phyloP scores from a whole-genome alignment of 2,329 filamentous ascomycete species.

The Plenodomus tracheiphilus region DNA sequence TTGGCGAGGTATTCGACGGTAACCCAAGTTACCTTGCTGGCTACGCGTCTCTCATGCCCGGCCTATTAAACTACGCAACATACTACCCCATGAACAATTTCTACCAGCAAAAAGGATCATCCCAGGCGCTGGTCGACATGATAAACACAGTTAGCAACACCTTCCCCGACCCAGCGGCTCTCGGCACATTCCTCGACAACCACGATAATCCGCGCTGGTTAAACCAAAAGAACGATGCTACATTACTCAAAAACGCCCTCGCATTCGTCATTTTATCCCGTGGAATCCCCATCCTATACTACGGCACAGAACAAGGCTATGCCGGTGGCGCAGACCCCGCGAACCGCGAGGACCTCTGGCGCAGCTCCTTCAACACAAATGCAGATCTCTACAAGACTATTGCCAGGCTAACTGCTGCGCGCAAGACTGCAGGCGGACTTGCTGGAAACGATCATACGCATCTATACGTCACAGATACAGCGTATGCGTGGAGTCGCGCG shows the following conservation, averaged over 20 bases:
- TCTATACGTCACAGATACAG: slow-evolving; percentile 47
- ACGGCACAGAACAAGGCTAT: slow-evolving; percentile 46
- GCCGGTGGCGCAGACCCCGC: slow-evolving; percentile 43
- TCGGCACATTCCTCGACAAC: slow-evolving; percentile 47
- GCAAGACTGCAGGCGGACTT: slow-evolving; percentile 47
- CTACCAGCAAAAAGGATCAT: slow-evolving; percentile 37
- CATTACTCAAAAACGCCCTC: slow-evolving; percentile 44
- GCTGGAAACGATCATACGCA: slow-evolving; percentile 51
- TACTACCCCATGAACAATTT: slow-evolving; percentile 48
- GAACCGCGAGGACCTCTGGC: slow-evolving; percentile 49
- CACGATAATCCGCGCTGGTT: slow-evolving; percentile 47
- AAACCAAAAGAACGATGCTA: slow-evolving; percentile 40
- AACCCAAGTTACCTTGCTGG: slow-evolving; percentile 55
- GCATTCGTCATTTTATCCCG: slow-evolving; percentile 43
- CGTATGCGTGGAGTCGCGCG: slow-evolving; percentile 53
- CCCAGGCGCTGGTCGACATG: slow-evolving; percentile 41
- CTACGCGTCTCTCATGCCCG: slow-evolving; percentile 60
- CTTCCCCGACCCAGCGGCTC: slow-evolving; percentile 40
- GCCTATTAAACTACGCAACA: slow-evolving; percentile 63
- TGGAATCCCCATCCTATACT: slow-evolving; percentile 48
- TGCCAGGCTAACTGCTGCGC: slow-evolving; percentile 28
- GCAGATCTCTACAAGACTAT: slow-evolving; percentile 35
- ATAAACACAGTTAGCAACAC: slow-evolving; percentile 36
- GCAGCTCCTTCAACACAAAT: slow-evolving; percentile 39
- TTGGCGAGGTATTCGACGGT: slow-evolving; percentile 64